These are phyloP conservation scores for Actinomucor elegans DNA, from an alignment of 371 early-diverging fungal genomes.

Conservation along the genomic window DNA sequence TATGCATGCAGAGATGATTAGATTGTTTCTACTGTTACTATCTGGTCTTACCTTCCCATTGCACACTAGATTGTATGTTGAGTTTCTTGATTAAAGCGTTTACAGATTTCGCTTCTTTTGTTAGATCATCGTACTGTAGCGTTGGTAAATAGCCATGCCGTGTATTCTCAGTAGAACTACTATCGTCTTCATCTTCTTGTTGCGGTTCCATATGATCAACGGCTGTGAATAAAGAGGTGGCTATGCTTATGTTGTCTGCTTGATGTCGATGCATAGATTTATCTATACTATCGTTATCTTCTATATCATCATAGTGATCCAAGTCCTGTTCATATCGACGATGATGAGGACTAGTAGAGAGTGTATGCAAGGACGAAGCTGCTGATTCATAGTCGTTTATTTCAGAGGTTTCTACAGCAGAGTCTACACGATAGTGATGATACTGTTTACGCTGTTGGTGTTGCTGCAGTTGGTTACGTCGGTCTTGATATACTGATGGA, in stretches of 20 bases:
- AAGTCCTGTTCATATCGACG: background rate
- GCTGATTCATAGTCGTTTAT: constrained; percentile 1
- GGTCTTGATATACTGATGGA: constrained; percentile 8
- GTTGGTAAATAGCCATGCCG: constrained; percentile 10
- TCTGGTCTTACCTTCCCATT: constrained; percentile 22
- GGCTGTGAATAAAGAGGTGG: constrained; percentile 22
- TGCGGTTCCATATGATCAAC: constrained; percentile 11
- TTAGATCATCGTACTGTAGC: background rate
- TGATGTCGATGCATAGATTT: constrained; percentile 2
- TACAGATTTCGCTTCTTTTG: background rate
- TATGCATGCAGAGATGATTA: background rate
- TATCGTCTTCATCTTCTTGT: background rate
- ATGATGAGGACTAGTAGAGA: background rate
- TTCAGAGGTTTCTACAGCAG: too few relatives aligned
- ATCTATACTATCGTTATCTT: constrained; percentile 4
- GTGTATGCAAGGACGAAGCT: background rate
- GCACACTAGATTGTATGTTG: background rate
- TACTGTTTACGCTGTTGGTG: too few relatives aligned
- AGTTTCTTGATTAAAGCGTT: background rate
- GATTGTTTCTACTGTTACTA: background rate
- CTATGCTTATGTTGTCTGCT: constrained; percentile 9
- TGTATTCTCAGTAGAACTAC: constrained; percentile 6
- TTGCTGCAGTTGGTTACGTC: background rate
- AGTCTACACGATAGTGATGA: too few relatives aligned
- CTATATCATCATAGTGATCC: constrained; percentile 2